Base-by-base conservation (phyloP, 352 stramenopile genomes). In the Phytopythium boreale region DNA sequence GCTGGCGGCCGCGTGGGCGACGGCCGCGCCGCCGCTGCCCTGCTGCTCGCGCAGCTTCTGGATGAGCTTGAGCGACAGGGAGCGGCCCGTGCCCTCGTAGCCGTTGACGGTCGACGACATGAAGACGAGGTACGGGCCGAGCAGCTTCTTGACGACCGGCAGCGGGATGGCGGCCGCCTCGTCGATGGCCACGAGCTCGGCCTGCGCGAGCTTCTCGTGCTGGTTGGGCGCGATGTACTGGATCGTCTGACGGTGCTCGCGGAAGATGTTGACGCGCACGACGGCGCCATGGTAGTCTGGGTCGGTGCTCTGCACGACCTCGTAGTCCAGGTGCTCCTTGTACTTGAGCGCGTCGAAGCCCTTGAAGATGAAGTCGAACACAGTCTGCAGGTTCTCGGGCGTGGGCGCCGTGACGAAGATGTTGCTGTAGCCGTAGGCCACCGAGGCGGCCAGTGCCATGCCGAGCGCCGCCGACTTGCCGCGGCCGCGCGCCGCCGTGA, bases 131-230 rank as follows among this genome's bases (percentile, higher is more conserved):
- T 98, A 98, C 39, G 93, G 88, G 0, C 96, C 95, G 43, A 99
- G 87, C 36, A 99, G 75, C 49, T 91, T 90, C 65, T 98, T 92
- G 8, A 99, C 97, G 24, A 99, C 77, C 2, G 98, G 98, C 17
- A 99, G 86, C n/a, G 98, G 98, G 71, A 99, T 99, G 15, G 98
- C 98, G n/a, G 98, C 98, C 26, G 98, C 98, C 76, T 99, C 98
- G 75, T 99, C 98, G 63, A 99, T 97, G 7, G 97, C 96, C 14
- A 99, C 75, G 61, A 99, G 90, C 72, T 99, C 97, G 4, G 97
- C 97, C 66, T 98, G 97, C 37, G 94, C 87, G 62, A 99, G 93
- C 70, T 99, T 98, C 70, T 98, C 90, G 59, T 97, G 87, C 70
- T 99, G 95, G 49, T 87, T 84, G 24, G 97, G 96, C 70, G 94